Evolutionary conservation across 768 basidiomycete species (phyloP), one percentile per base, ranked within the genome.

Genomic region (Grammothele lineata): DNA sequence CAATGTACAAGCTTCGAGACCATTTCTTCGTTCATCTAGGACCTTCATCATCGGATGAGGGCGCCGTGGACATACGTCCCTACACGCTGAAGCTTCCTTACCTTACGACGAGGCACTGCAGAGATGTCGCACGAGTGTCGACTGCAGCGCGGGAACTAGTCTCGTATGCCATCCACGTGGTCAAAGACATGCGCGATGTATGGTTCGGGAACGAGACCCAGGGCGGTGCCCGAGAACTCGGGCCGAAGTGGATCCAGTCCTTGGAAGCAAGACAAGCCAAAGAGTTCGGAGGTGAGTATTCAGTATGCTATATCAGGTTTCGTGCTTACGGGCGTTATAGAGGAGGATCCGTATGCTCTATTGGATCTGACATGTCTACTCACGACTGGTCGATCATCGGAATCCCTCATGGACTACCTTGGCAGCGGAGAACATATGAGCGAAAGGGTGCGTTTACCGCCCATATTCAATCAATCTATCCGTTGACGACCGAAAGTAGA

Each of bases 351-450:
- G 18, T 76, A 77, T 57, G 75, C 85, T 23, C 71, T 89, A 25
- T 66, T 86, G 38, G 89, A 90, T 57, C 70, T 92, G 40, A 88
- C 85, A 17, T 69, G 68, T 37, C 72, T 90, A 50, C 70, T 92
- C 37, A 74, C 80, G 14, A 85, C 86, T 19, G 87, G 89, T 6
- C 74, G 80, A 44, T 67, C 78, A n/a, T 81, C 86, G 23, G 85
- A 87, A 45, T 70, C 85, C 7, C 70, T 92, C 26, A 57, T 67
- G 22, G 89, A 92, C 65, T 87, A 87, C 61, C 71, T 92, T 42
- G 80, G 84, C 11, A 87, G 85, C 50, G 78, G 78, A 17, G 87
- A 89, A 56, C 81, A 84, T 58, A 85, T 86, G 75, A 87, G 83
- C 49, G 89, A 92, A 66, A 73, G 90, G 62, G 90, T 89, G 67